A percentile compares a stretch with the other conserved stretches of the same genome.
These are phyloP conservation scores for Tilletia caries DNA, from an alignment of 1,284 basidiomycete genomes.

Conservation along the genomic window DNA sequence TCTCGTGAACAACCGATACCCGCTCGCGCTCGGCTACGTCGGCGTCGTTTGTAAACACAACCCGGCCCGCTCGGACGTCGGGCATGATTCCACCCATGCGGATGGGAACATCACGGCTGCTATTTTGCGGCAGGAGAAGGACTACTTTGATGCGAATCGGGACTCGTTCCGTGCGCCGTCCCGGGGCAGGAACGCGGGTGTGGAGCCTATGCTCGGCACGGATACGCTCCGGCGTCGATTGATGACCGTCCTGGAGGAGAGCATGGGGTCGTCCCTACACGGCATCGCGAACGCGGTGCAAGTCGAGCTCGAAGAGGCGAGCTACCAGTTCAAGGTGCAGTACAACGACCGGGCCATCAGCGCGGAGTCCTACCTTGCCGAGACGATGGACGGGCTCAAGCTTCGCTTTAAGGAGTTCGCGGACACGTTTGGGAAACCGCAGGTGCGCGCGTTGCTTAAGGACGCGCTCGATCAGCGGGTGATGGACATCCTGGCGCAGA, in stretches of 20 bases:
- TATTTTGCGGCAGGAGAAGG: slow-evolving; percentile 69
- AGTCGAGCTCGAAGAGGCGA: slow-evolving; percentile 90
- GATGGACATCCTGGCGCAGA: slow-evolving; percentile 91
- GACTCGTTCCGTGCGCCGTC: slow-evolving; percentile 66
- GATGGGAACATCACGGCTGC: slow-evolving; percentile 56
- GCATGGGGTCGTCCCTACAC: slow-evolving; percentile 91
- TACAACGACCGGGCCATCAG: slow-evolving; percentile 95
- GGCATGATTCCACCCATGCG: slow-evolving; percentile 33
- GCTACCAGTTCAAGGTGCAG: slow-evolving; percentile 98
- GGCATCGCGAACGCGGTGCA: slow-evolving; percentile 95
- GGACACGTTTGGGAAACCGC: slow-evolving; percentile 78
- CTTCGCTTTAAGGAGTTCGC: slow-evolving; percentile 83
- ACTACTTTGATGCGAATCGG: slow-evolving; percentile 72
- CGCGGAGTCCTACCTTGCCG: slow-evolving; percentile 94
- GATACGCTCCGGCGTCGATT: slow-evolving; percentile 79
- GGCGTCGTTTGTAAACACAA: slow-evolving; percentile 75
- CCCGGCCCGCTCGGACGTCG: slow-evolving; percentile 31
- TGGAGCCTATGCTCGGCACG: slow-evolving; percentile 70
- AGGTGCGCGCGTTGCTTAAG: slow-evolving; percentile 83
- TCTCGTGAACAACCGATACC: slow-evolving; percentile 85
- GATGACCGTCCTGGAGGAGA: slow-evolving; percentile 95
- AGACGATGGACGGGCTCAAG: slow-evolving; percentile 91
- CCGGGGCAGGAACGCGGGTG: slow-evolving; percentile 57
- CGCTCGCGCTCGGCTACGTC: slow-evolving; percentile 93
- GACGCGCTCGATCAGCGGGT: slow-evolving; percentile 89